Evolutionary conservation across 2,329 filamentous ascomycete species (phyloP).

Genomic region (Aspergillus calidoustus): DNA sequence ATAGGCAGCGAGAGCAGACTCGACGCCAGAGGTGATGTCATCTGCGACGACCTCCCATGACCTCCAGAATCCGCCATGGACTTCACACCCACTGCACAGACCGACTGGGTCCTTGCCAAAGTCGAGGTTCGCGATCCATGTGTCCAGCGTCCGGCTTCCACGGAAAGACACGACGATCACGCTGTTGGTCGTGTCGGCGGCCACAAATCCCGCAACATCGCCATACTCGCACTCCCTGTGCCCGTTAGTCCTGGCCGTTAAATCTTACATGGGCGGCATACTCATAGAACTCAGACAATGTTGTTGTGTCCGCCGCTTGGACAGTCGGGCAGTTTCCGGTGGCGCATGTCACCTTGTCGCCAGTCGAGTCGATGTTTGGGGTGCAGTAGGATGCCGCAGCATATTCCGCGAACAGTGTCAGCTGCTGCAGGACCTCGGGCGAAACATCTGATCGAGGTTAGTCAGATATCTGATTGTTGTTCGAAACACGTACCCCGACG

Average conservation of each 20-base stretch:
- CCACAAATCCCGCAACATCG: conserved; percentile 54
- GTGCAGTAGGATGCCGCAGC: conserved; percentile 59
- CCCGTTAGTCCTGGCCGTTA: neutral
- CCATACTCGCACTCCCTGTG: conserved; percentile 33
- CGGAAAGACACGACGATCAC: conserved; percentile 43
- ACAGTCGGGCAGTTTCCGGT: conserved; percentile 55
- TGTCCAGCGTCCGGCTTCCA: conserved; percentile 36
- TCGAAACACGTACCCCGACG: conserved; percentile 29
- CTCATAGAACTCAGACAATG: conserved; percentile 56
- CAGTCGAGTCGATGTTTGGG: conserved; percentile 51
- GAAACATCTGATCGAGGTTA: conserved; percentile 43
- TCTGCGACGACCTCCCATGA: conserved; percentile 48
- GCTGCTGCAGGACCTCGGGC: conserved; percentile 43
- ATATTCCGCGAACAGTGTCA: conserved; percentile 57
- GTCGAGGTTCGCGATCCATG: conserved; percentile 41
- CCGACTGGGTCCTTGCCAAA: conserved; percentile 34
- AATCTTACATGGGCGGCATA: conserved; percentile 32
- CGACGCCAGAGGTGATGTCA: conserved; percentile 45
- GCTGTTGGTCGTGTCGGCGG: conserved; percentile 50
- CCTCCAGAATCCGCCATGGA: conserved; percentile 53
- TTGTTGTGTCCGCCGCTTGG: conserved; percentile 51
- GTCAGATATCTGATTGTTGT: neutral
- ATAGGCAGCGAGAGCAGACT: conserved; percentile 33
- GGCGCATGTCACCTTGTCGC: conserved; percentile 50
- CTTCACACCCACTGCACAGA: conserved; percentile 51